Evolutionary conservation across 306 rosid species (phyloP).

Genomic region (Comarum palustre): DNA sequence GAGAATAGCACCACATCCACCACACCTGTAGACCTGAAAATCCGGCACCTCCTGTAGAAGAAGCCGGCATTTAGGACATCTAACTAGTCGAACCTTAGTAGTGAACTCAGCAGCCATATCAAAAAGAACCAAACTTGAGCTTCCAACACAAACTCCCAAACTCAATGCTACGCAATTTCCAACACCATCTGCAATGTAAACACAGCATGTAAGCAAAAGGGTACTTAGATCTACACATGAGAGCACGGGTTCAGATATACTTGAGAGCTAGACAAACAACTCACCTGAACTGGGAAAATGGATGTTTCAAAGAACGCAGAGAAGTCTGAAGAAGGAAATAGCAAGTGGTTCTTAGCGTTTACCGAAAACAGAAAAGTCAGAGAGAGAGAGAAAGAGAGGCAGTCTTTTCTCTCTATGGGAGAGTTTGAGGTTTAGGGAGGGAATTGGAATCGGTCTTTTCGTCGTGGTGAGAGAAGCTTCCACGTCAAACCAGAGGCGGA

Average conservation of each 20-base stretch:
- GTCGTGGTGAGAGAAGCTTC: constrained; percentile 22
- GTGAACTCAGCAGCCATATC: constrained; percentile 50
- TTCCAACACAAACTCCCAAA: constrained; percentile 24
- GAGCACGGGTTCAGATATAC: not conserved
- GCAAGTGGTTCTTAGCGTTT: not conserved
- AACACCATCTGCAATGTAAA: constrained; percentile 32
- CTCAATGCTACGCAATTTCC: not conserved
- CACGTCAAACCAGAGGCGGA: constrained; percentile 15
- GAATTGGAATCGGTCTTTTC: constrained; percentile 15
- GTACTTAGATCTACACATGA: constrained; percentile 2
- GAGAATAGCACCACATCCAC: constrained; percentile 72
- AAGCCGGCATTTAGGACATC: constrained; percentile 66
- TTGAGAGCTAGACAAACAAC: not conserved
- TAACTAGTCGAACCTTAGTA: constrained; percentile 57
- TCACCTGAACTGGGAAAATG: not conserved
- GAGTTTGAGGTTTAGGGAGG: not conserved
- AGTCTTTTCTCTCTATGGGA: not conserved
- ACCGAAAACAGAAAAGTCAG: not conserved
- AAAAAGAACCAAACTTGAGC: constrained; percentile 10
- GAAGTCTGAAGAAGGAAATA: not conserved
- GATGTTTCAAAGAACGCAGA: not conserved
- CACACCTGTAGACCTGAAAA: constrained; percentile 64
- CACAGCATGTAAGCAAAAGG: constrained; percentile 10
- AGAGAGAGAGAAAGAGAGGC: not conserved
- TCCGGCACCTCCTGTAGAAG: constrained; percentile 64